phyloP scores from a whole-genome alignment of 108 stramenopile species.

The Schizochytrium sp. region DNA sequence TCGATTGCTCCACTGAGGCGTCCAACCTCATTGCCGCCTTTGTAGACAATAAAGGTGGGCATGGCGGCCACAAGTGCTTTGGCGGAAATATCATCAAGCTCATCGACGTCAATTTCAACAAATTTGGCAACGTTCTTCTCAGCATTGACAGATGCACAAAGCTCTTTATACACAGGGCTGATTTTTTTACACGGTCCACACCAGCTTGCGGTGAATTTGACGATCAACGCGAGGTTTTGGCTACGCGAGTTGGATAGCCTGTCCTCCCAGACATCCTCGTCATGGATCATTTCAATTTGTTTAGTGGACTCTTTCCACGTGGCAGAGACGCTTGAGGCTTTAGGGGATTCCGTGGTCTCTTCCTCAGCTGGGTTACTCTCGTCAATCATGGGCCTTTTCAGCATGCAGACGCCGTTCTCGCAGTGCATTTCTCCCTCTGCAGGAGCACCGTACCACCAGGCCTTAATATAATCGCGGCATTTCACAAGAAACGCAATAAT shows the following conservation, averaged over 20 bases:
- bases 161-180: conserved; percentile 76
- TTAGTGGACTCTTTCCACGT: conserved; percentile 19
- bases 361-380: neutral
- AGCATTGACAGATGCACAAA: conserved; percentile 66
- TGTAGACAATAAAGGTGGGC: conserved; percentile 87
- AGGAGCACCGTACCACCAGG: conserved; percentile 32
- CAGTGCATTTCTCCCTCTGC: neutral
- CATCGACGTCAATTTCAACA: conserved; percentile 88
- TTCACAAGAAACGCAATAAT: neutral
- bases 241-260: conserved; percentile 49
- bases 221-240: conserved; percentile 68
- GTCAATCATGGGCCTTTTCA: neutral
- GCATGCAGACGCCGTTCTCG: neutral
- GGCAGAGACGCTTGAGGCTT: neutral
- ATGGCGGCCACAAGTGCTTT: conserved; percentile 81
- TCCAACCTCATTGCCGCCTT: conserved; percentile 82
- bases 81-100: conserved; percentile 79
- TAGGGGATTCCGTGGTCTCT: neutral
- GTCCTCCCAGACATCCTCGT: neutral
- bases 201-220: conserved; percentile 89
- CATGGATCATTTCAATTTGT: neutral
- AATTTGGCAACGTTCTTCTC: conserved; percentile 74
- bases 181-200: conserved; percentile 86
- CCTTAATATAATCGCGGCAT: neutral
- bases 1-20: conserved; percentile 83